phyloP scores from a whole-genome alignment of 108 stramenopile species.

The Skeletonema grethae region DNA sequence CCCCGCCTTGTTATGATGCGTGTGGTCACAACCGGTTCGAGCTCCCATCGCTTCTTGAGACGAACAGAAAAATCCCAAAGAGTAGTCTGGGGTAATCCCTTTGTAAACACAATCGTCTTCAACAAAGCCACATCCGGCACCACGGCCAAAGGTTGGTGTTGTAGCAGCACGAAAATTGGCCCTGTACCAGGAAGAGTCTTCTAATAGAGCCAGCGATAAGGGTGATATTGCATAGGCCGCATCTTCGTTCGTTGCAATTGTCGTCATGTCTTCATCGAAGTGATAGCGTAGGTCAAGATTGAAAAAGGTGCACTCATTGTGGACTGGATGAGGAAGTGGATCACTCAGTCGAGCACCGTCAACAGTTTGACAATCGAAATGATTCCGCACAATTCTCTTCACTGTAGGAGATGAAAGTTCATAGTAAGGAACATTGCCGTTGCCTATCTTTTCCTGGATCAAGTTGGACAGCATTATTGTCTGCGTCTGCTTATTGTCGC shows the following conservation, averaged over 20 bases:
- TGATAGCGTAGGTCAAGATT: slow-evolving; percentile 46
- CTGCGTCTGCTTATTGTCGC: slow-evolving; percentile 14
- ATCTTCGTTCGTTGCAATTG: slow-evolving; percentile 25
- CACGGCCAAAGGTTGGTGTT: slow-evolving; percentile 41
- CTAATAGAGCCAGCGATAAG: slow-evolving; percentile 47
- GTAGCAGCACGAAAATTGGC: slow-evolving; percentile 52
- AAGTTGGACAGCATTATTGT: slow-evolving; percentile 39
- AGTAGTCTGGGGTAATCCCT: slow-evolving; percentile 35
- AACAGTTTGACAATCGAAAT: slow-evolving; percentile 49
- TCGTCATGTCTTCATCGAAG: slow-evolving; percentile 45
- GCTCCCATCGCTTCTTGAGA: slow-evolving; percentile 18
- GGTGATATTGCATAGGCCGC: slow-evolving; percentile 41
- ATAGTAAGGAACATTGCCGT: slow-evolving; percentile 9
- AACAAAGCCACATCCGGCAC: slow-evolving; percentile 53
- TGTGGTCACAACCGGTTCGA: slow-evolving; percentile 49
- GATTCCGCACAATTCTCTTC: slow-evolving; percentile 42
- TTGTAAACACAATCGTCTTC: slow-evolving; percentile 37
- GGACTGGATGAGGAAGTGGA: slow-evolving; percentile 25
- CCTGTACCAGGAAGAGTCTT: slow-evolving; percentile 59
- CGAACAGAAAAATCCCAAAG: slow-evolving; percentile 50
- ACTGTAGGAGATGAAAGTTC: slow-evolving; percentile 52
- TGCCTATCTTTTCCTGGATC: slow-evolving; percentile 30
- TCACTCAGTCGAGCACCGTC: slow-evolving; percentile 38
- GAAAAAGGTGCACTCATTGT: slow-evolving; percentile 58
- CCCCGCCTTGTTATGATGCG: slow-evolving; percentile 50